These are phyloP conservation scores for Talaromyces sp. DNA, from an alignment of 2,329 filamentous ascomycete genomes.

Conservation along the genomic window DNA sequence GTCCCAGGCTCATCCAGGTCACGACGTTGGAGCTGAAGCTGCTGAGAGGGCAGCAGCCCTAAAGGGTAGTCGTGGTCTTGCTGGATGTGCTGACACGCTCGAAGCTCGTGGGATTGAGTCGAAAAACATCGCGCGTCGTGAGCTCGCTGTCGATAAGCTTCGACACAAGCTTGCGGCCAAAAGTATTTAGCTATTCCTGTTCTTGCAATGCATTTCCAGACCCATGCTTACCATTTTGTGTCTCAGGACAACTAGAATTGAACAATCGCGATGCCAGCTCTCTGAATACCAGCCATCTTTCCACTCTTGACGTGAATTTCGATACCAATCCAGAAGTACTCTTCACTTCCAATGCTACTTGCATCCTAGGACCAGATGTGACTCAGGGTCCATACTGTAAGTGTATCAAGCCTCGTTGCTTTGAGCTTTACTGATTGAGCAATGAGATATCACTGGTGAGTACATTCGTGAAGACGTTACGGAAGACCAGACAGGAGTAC, in stretches of 20 bases:
- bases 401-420: not conserved
- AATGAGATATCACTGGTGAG: slow-evolving; percentile 5
- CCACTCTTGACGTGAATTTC: not conserved
- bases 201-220: not conserved
- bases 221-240: not conserved
- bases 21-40: not conserved
- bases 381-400: slow-evolving; percentile 8
- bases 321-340: not conserved
- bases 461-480: not conserved
- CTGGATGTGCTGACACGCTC: not conserved
- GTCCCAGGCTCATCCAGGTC: slow-evolving; percentile 1
- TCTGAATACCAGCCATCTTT: not conserved
- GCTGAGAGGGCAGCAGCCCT: not conserved
- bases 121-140: not conserved
- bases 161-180: not conserved
- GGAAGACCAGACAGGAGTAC: not conserved
- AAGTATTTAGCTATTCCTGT: not conserved
- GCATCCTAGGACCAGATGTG: not conserved
- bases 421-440: not conserved
- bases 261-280: not conserved
- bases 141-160: not conserved
- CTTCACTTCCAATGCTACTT: not conserved
- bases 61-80: not conserved
- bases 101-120: not conserved
- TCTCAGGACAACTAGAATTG: not conserved